Evolutionary conservation across 352 stramenopile genomes (phyloP).

Genomic region (Phytopythium sindhum): DNA sequence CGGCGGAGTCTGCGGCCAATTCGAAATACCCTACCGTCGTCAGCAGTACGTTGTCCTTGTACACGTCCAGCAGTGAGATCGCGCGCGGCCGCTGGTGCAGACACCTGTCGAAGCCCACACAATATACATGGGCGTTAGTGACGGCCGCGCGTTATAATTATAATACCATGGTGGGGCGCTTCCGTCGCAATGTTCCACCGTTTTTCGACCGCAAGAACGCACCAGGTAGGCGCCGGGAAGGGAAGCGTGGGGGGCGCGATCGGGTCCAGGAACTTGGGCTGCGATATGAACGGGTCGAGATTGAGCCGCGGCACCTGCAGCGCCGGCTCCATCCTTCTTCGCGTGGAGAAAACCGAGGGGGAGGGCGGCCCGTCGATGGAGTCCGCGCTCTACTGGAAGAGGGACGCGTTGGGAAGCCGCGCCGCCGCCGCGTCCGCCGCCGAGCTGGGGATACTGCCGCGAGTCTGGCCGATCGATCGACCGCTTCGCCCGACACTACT

Average conservation of each 20-base stretch:
- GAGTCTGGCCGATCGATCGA: not conserved
- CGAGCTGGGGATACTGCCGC: not conserved
- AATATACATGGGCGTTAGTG: no score
- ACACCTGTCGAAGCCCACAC: constrained; percentile 32
- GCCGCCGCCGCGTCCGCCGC: constrained; percentile 1
- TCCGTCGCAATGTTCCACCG: not conserved
- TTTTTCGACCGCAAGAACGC: constrained; percentile 11
- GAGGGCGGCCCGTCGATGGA: not conserved
- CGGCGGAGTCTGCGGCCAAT: no score
- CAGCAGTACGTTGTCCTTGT: constrained; percentile 80
- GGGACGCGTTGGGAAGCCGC: not conserved
- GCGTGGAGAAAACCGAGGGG: no score
- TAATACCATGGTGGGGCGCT: not conserved
- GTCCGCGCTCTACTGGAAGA: not conserved
- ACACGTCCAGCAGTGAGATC: constrained; percentile 72
- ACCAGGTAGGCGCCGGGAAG: constrained; percentile 65
- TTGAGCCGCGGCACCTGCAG: constrained; percentile 61
- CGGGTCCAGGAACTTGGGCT: constrained; percentile 60
- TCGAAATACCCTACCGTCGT: constrained; percentile 42
- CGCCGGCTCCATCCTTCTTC: constrained; percentile 41
- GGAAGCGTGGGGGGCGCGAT: constrained; percentile 67
- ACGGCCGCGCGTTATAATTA: not conserved
- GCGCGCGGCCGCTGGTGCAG: constrained; percentile 47
- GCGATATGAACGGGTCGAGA: constrained; percentile 43
- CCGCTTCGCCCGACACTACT: not conserved